These are phyloP conservation scores for Bonia amplexicaulis DNA, from an alignment of 176 grass and related monocot species.

Conservation along the genomic window DNA sequence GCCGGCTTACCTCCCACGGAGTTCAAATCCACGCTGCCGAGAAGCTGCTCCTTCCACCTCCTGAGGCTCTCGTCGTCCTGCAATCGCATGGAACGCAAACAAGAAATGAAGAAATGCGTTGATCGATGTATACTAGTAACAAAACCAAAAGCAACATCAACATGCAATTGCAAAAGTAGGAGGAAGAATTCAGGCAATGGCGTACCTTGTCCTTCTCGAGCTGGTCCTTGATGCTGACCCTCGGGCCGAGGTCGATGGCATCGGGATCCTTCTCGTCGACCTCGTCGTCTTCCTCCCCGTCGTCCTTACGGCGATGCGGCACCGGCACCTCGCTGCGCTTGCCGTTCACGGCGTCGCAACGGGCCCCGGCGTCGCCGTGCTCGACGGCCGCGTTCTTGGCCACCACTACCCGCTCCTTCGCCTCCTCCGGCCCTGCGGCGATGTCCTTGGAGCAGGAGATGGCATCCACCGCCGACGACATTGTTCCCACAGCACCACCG, in stretches of 20 bases:
- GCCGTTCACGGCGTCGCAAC: slow-evolving; percentile 22
- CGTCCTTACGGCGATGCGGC: slow-evolving; percentile 32
- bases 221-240: slow-evolving; percentile 95
- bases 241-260: slow-evolving; percentile 73
- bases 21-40: slow-evolving; percentile 88
- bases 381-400: slow-evolving; percentile 11
- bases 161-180: background rate
- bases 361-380: slow-evolving; percentile 5
- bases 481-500: slow-evolving; percentile 20
- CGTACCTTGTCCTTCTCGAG: slow-evolving; percentile 96
- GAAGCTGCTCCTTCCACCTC: slow-evolving; percentile 94
- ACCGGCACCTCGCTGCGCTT: slow-evolving; percentile 43
- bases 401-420: slow-evolving; percentile 9
- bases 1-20: slow-evolving; percentile 80
- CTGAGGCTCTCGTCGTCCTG: slow-evolving; percentile 98
- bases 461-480: slow-evolving; percentile 82
- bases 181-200: slow-evolving; percentile 5
- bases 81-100: background rate
- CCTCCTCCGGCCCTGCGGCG: slow-evolving; percentile 24
- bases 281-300: slow-evolving; percentile 58
- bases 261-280: slow-evolving; percentile 50
- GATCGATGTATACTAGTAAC: background rate
- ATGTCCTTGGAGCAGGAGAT: slow-evolving; percentile 55
- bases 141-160: background rate
- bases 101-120: background rate